These are phyloP conservation scores for Quercus suber DNA, from an alignment of 306 rosid genomes.

Conservation along the genomic window DNA sequence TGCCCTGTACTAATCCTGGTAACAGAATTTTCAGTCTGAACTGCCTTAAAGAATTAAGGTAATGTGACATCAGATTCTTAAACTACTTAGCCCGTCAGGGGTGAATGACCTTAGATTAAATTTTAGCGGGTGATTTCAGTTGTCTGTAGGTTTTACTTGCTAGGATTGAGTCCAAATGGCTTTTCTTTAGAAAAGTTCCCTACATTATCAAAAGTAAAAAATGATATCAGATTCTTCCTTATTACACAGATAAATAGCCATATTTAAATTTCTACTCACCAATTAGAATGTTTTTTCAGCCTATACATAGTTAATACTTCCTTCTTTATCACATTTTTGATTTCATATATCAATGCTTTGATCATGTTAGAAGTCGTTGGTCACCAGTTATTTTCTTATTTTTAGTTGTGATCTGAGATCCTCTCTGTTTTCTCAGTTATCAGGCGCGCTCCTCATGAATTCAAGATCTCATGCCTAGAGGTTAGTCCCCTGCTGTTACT, in stretches of 20 bases:
- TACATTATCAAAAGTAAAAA: too few species aligned
- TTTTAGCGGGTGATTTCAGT: too few species aligned
- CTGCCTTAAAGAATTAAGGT: neutral
- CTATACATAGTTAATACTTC: neutral
- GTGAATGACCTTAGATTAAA: too few species aligned
- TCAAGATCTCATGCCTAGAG: slow-evolving; percentile 93
- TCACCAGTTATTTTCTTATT: slow-evolving; percentile 6
- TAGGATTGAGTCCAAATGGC: too few species aligned
- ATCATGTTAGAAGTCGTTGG: slow-evolving; percentile 2
- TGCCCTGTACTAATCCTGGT: neutral
- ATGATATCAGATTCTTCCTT: neutral
- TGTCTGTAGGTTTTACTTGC: too few species aligned
- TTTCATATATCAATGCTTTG: slow-evolving; percentile 1
- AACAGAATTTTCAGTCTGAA: neutral
- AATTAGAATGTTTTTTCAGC: neutral
- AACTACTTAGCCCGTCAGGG: too few species aligned
- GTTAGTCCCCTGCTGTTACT: slow-evolving; percentile 41
- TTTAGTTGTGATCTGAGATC: slow-evolving; percentile 12
- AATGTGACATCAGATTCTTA: neutral
- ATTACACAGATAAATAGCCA: neutral
- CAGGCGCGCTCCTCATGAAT: slow-evolving; percentile 95
- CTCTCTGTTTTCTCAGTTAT: slow-evolving; percentile 57
- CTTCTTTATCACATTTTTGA: neutral
- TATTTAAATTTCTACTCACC: neutral
- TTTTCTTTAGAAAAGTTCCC: too few species aligned